These are phyloP conservation scores for Amylocarpus encephaloides DNA, from an alignment of 2,329 filamentous ascomycete genomes.

Conservation along the genomic window DNA sequence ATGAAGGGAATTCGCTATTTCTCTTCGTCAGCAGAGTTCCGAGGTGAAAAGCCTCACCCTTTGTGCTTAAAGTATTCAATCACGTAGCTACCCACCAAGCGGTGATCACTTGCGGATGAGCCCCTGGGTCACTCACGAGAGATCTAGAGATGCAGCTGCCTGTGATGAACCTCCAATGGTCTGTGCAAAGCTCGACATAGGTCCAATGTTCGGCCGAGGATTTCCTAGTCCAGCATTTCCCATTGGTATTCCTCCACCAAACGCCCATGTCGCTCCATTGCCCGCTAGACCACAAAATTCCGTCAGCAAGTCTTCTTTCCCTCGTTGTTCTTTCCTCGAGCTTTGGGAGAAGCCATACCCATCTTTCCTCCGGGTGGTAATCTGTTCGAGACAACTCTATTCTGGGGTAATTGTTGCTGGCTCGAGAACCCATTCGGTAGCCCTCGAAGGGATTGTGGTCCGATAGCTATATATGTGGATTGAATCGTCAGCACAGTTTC, in stretches of 20 bases:
- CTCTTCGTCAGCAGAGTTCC: slow-evolving; percentile 13
- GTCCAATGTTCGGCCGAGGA: slow-evolving; percentile 47
- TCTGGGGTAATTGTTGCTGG: slow-evolving; percentile 51
- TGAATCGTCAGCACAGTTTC: slow-evolving; percentile 16
- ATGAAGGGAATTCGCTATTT: slow-evolving; percentile 56
- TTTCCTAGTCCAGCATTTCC: slow-evolving; percentile 48
- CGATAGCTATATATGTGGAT: slow-evolving; percentile 33
- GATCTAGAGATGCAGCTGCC: slow-evolving; percentile 54
- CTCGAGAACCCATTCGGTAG: slow-evolving; percentile 54
- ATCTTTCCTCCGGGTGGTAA: slow-evolving; percentile 61
- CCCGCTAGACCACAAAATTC: slow-evolving; percentile 28
- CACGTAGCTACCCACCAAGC: neutral
- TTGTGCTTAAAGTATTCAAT: neutral
- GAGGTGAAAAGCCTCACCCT: neutral
- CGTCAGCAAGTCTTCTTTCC: slow-evolving; percentile 18
- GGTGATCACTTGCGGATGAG: neutral
- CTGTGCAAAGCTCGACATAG: slow-evolving; percentile 59
- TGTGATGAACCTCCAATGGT: slow-evolving; percentile 55
- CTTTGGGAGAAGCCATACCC: slow-evolving; percentile 40
- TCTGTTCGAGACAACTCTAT: slow-evolving; percentile 49
- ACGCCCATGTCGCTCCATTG: slow-evolving; percentile 48
- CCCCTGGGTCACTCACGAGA: slow-evolving; percentile 48
- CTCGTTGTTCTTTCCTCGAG: neutral
- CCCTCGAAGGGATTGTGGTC: slow-evolving; percentile 56
- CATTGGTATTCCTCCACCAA: slow-evolving; percentile 57